Base-by-base conservation (phyloP, 768 basidiomycete genomes). In the Thelephora aurantiotincta region DNA sequence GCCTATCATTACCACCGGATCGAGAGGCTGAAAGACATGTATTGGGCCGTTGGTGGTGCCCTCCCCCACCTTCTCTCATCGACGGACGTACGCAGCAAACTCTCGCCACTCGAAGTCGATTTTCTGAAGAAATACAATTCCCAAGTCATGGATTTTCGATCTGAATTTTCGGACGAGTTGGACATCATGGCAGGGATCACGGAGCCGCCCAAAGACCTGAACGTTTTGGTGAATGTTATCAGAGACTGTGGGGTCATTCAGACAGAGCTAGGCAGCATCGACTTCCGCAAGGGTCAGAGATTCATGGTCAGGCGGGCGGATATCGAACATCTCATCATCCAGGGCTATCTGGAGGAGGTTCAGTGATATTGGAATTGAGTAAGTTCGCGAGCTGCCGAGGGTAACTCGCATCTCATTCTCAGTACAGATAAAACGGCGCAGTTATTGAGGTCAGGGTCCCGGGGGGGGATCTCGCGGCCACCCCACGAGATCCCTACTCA, bases 251-350 rank as follows among this genome's bases (percentile, higher is more conserved):
- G 96, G 2, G 77, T 82, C 45, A 88, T 99, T 16, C 83, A 91
- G 62, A 90, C 93, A 1, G 91, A 96, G 64, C 68, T 83, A 48
- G 96, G 96, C 7, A 82, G 75, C 48, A 82, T 99, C 50, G 84
- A 93, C 61, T 92, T 98, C 59, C 74, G 76, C 58, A 86, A 82
- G 62, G 94, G 92, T 0, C 83, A 90, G 63, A 68, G 94, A 52
- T 94, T 88, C 57, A 80, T 92, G 72, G 82, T 97, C 45, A 71
- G 87, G 34, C 69, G 89, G 54, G 76, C 85, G 6, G 90, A 93
- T 60, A 82, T 99, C 51, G 96, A 99, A 61, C 83, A 93, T 61
- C 71, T 98, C 55, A 89, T 98, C 55, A 80, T 93, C 1, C 87
- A 92, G 58, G 93, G 93, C 3, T 94, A 83, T 62, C 67, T 99